Percentiles rank a stretch among this genome's conserved stretches.
These are phyloP conservation scores for Talaromyces funiculosus DNA, from an alignment of 2,329 filamentous ascomycete species.

Conservation along the genomic window DNA sequence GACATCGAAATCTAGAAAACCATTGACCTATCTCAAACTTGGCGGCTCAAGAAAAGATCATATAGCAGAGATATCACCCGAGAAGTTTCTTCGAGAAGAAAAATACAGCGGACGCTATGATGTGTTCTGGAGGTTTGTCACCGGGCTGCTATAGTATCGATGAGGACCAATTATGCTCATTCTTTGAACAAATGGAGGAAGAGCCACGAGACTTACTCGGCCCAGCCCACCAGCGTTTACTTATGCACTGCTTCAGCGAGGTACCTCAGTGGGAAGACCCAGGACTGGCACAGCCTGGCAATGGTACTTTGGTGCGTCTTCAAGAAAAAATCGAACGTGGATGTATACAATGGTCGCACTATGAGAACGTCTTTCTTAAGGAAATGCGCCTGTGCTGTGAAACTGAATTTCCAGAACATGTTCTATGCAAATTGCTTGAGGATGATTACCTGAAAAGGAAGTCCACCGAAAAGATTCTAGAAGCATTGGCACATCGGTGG, in stretches of 20 bases:
- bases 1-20: constrained; percentile 7
- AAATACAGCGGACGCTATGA: constrained; percentile 38
- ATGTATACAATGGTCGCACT: constrained; percentile 4
- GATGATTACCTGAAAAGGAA: not conserved
- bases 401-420: constrained; percentile 9
- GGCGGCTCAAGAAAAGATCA: constrained; percentile 13
- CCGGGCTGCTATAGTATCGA: constrained; percentile 30
- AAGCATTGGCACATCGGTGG: not conserved
- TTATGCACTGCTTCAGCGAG: constrained; percentile 38
- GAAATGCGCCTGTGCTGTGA: constrained; percentile 4
- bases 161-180: constrained; percentile 14
- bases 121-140: constrained; percentile 41
- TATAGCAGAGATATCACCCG: not conserved
- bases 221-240: constrained; percentile 32
- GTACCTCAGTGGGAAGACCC: constrained; percentile 13
- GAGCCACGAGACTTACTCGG: constrained; percentile 35
- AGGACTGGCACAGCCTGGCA: not conserved
- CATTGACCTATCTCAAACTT: not conserved
- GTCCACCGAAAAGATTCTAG: not conserved
- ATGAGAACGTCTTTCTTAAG: not conserved
- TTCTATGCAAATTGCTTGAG: constrained; percentile 9
- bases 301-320: not conserved
- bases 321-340: not conserved
- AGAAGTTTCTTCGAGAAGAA: constrained; percentile 27
- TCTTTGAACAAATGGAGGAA: constrained; percentile 29